Base-by-base conservation (phyloP, 129 eudicot species). In the Erigeron canadensis region DNA sequence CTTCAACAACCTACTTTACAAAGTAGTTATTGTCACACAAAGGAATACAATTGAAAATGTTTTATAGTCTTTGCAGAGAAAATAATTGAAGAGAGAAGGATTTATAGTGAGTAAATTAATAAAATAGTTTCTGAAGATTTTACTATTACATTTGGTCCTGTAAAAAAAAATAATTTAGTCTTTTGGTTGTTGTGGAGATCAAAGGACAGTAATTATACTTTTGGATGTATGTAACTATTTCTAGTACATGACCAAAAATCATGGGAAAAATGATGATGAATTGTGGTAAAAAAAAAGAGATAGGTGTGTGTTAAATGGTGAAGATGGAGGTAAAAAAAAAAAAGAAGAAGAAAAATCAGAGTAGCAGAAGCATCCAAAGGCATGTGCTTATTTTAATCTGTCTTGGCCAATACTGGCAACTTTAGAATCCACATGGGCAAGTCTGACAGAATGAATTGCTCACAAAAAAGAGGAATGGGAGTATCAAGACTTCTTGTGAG, bases 361-460 rank as follows among this genome's bases (percentile, higher is more conserved):
- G 82, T 64, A 50, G 71, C 64, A 37, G 73, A 78, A 75, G 72
- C 75, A 70, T 71, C 69, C 61, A 65, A 56, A 66, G 37, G 71
- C 78, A 57, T 75, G 83, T 83, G 86, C 75, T 65, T 72, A 65
- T 62, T 48, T 63, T 75, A 65, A 70, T 53, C 54, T 83, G 83
- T 83, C 86, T 83, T 71, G 81, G 86, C 68, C 75, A 70, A 70
- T 79, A 83, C 77, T 54, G 74, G 79, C 62, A 82, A 74, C 77
- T 69, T 80, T 78, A 56, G 61, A 78, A 73, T 78, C 74, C 86
- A 83, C 86, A 83, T 83, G 86, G 83, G 79, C 80, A 54, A 79
- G 81, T 75, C 86, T 78, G 86, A 83, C 86, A 83, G 77, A 74
- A 78, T 79, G 70, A 82, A 75, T 65, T 77, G 69, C 77, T 40